Base-by-base conservation (phyloP, 345 rosid species). In the Syzygium aromaticum region DNA sequence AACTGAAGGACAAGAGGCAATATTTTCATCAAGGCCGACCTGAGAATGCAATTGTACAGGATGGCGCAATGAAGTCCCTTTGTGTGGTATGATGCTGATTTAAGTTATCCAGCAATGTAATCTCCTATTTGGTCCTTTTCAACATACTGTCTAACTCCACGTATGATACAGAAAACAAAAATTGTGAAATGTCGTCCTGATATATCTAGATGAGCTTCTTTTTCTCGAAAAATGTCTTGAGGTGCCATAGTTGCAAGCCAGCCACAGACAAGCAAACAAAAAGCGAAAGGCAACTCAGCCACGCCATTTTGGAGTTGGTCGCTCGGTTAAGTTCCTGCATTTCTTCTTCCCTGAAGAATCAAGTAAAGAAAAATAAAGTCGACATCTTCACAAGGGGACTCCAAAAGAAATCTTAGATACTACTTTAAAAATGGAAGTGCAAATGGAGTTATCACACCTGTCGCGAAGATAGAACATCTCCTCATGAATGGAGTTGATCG, bases 191-290 rank as follows among this genome's bases (percentile, higher is more conserved):
- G 38, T 84, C 8, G 22, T 28, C 61, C 85, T 84, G 49, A 73
- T 12, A 54, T 80, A 89, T 61, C 88, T 90, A 98, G 64, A 98
- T 96, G 87, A 98, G 93, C 92, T 96, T 98, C 96, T 95, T 95
- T 91, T 95, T 98, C 95, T 98, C 93, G 87, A 98, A 98, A 92
- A 96, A 98, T 54, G 95, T 94, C 96, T 96, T 96, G 92, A 98
- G 89, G 89, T 98, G 99, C 95, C 98, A 88, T 77, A 91, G 87
- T 89, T 98, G 99, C 93, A 98, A 33, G 28, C 96, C 99, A 3
- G 98, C 99, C 28, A 96, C 99, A 28, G 98, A 93, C 84, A 96
- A 67, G 93, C 97, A 95, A 51, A 98, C 93, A 46, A 92, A 83
- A 19, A 95, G 94, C 6, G 99, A 95, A 52, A 96, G 94, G 13